These are phyloP conservation scores for Bombardia bombarda DNA, from an alignment of 495 filamentous ascomycete species.

Conservation along the genomic window DNA sequence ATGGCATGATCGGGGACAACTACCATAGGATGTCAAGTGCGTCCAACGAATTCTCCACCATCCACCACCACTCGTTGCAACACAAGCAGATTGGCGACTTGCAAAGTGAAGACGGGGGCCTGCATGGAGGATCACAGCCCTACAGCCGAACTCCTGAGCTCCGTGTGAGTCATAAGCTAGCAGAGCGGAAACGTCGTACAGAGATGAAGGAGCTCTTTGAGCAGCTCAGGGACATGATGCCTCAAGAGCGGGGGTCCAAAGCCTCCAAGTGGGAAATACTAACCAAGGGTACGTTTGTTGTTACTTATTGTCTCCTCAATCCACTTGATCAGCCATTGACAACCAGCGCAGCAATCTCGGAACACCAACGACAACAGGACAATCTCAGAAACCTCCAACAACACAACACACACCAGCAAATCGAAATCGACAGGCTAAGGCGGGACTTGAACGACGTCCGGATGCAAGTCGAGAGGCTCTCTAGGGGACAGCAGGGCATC, in stretches of 20 bases:
- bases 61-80: slow-evolving; percentile 72
- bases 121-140: slow-evolving; percentile 55
- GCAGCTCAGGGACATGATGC: slow-evolving; percentile 69
- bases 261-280: slow-evolving; percentile 99
- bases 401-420: neutral
- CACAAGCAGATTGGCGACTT: slow-evolving; percentile 63
- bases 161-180: slow-evolving; percentile 91
- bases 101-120: slow-evolving; percentile 47
- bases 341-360: neutral
- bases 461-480: neutral
- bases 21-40: slow-evolving; percentile 24
- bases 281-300: slow-evolving; percentile 66
- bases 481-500: neutral
- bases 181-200: slow-evolving; percentile 88
- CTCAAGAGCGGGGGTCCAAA: slow-evolving; percentile 81
- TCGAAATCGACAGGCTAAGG: neutral
- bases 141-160: slow-evolving; percentile 94
- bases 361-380: neutral
- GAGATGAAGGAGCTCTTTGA: slow-evolving; percentile 99
- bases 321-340: neutral
- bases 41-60: slow-evolving; percentile 29
- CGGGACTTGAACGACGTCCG: neutral
- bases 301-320: neutral
- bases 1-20: slow-evolving; percentile 30
- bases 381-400: too few species aligned